These are phyloP conservation scores for Salix viminalis DNA, from an alignment of 345 rosid genomes.

Conservation along the genomic window DNA sequence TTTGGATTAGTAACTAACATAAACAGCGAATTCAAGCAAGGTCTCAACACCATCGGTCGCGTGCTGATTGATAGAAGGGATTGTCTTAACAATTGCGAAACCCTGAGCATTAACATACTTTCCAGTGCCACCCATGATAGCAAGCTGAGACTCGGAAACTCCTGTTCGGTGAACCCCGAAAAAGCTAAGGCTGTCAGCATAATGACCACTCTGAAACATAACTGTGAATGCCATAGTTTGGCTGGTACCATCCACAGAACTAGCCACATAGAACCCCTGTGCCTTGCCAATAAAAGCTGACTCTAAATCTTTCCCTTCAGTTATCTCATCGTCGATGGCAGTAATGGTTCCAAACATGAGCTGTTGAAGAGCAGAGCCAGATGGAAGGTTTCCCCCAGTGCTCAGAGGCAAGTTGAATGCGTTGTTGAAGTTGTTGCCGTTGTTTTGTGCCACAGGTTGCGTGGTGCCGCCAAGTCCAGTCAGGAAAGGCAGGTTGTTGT, in stretches of 20 bases:
- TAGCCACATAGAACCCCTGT: slow-evolving; percentile 76
- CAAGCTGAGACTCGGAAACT: slow-evolving; percentile 70
- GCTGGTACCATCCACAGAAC: slow-evolving; percentile 72
- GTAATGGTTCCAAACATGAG: slow-evolving; percentile 88
- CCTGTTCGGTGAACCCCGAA: slow-evolving; percentile 72
- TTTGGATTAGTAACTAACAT: slow-evolving; percentile 38
- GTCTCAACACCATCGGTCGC: slow-evolving; percentile 70
- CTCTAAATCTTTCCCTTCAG: slow-evolving; percentile 62
- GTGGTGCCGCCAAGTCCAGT: slow-evolving; percentile 70
- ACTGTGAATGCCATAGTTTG: slow-evolving; percentile 77
- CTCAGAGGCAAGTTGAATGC: slow-evolving; percentile 37
- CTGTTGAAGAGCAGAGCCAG: slow-evolving; percentile 48
- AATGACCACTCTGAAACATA: slow-evolving; percentile 68
- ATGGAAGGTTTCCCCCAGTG: slow-evolving; percentile 51
- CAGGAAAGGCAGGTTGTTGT: slow-evolving; percentile 80
- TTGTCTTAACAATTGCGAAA: slow-evolving; percentile 59
- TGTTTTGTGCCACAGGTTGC: slow-evolving; percentile 44
- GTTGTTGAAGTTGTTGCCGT: slow-evolving; percentile 43
- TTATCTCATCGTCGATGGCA: slow-evolving; percentile 71
- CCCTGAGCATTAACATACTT: slow-evolving; percentile 74
- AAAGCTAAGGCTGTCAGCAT: slow-evolving; percentile 67
- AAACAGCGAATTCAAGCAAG: slow-evolving; percentile 51
- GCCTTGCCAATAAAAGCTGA: slow-evolving; percentile 74
- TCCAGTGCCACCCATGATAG: slow-evolving; percentile 89
- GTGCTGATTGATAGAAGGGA: slow-evolving; percentile 47